These are phyloP conservation scores for Neurospora sp. DNA, from an alignment of 495 filamentous ascomycete species.

Conservation along the genomic window DNA sequence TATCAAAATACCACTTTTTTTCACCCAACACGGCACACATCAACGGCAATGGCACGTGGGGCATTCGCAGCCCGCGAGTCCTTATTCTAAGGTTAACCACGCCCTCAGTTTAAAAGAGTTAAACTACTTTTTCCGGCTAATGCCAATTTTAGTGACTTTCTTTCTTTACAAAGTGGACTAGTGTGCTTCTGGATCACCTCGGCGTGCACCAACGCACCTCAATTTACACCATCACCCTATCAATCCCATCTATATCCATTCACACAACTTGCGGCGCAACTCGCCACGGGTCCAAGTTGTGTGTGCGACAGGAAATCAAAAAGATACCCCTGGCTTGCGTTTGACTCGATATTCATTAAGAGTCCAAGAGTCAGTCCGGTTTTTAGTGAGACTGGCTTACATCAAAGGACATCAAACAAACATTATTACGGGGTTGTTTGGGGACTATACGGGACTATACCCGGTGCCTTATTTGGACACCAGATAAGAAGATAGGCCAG, in stretches of 20 bases:
- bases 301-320: not conserved
- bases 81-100: not conserved
- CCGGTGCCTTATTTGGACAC: not conserved
- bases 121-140: not conserved
- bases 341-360: not conserved
- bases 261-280: not conserved
- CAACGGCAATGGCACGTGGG: not conserved
- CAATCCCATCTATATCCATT: not conserved
- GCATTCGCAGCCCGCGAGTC: not conserved
- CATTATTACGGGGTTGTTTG: not conserved
- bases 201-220: not conserved
- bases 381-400: not conserved
- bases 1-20: not conserved
- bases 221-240: not conserved
- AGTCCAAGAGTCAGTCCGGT: not conserved
- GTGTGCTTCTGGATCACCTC: not conserved
- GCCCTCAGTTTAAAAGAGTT: not conserved
- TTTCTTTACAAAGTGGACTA: not conserved
- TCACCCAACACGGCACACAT: not conserved
- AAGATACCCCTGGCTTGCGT: not conserved
- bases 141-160: not conserved
- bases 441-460: not conserved
- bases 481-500: conserved; percentile 10
- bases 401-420: not conserved
- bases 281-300: not conserved